Percentiles rank a stretch among this genome's conserved stretches.
Evolutionary conservation across 257 asterid species (phyloP).

Genomic region (Jaltomata sinuosa): DNA sequence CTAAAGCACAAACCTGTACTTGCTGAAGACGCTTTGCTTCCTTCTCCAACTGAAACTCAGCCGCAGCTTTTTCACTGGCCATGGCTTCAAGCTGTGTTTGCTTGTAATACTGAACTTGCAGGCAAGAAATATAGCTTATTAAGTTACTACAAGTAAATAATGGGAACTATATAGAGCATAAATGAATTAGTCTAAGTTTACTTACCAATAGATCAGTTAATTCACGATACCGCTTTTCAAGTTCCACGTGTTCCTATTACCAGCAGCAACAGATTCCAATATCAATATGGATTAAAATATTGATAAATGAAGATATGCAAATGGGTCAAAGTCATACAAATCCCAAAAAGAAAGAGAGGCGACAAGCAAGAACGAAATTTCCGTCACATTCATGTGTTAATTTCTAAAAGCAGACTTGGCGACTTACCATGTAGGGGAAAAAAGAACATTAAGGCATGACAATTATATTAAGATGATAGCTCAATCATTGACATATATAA

Average conservation of each 20-base stretch:
- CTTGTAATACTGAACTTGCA: conserved; percentile 68
- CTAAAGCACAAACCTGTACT: conserved; percentile 54
- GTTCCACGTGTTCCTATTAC: conserved; percentile 92
- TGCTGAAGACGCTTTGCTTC: conserved; percentile 81
- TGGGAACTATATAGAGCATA: neutral
- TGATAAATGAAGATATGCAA: neutral
- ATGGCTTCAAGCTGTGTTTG: conserved; percentile 98
- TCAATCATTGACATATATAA: neutral
- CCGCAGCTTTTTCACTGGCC: conserved; percentile 99
- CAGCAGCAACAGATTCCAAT: neutral
- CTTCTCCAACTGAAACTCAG: conserved; percentile 98
- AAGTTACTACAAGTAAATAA: neutral
- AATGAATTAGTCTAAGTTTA: neutral
- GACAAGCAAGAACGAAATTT: neutral
- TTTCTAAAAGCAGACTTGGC: neutral
- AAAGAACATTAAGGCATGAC: neutral
- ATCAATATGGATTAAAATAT: neutral
- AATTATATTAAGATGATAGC: neutral
- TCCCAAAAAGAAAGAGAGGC: neutral
- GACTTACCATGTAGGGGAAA: neutral
- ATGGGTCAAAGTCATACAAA: neutral
- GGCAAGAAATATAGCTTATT: neutral
- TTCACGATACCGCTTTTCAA: conserved; percentile 98
- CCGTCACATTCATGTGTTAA: neutral
- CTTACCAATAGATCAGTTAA: conserved; percentile 91